Conservation (phyloP, 2,329 filamentous ascomycete genomes). For the Chaetomiaceae sp. region DNA sequence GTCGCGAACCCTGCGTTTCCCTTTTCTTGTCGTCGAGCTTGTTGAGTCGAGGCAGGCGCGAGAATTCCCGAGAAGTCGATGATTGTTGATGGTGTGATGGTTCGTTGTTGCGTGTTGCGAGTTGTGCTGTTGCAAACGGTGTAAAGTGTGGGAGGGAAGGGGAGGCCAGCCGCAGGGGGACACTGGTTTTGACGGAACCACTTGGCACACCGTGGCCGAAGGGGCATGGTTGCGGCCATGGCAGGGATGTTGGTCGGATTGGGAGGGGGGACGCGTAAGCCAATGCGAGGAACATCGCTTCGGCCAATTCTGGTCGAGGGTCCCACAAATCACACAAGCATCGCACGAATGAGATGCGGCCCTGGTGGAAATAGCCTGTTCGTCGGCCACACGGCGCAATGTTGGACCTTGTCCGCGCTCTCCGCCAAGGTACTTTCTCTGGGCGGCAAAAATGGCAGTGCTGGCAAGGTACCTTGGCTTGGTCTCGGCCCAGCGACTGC, state of each 20-base stretch:
- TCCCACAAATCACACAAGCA: background rate
- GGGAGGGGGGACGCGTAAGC: slow-evolving; percentile 35
- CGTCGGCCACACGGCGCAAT: slow-evolving; percentile 18
- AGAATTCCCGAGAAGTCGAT: no score
- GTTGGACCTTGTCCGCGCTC: background rate
- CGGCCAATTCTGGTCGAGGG: slow-evolving; percentile 3
- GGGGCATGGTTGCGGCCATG: background rate
- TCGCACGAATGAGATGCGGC: slow-evolving; percentile 16
- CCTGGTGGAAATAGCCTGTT: slow-evolving; percentile 22
- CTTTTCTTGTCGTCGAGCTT: slow-evolving; percentile 9
- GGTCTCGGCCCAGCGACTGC: background rate
- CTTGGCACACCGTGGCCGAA: background rate
- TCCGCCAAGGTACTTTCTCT: background rate
- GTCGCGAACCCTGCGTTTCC: slow-evolving; percentile 14
- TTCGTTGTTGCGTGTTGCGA: background rate
- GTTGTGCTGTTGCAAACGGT: background rate
- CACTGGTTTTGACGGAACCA: slow-evolving; percentile 1
- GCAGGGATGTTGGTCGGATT: slow-evolving; percentile 7
- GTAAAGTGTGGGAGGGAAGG: slow-evolving; percentile 7
- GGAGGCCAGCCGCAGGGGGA: background rate
- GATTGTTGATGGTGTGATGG: background rate
- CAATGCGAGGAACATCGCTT: slow-evolving; percentile 5
- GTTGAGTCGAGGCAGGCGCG: background rate
- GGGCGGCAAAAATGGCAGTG: background rate
- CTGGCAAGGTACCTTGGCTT: background rate